Evolutionary conservation across 2,329 filamentous ascomycete genomes (phyloP).

Genomic region (Ophiostoma perfectum): DNA sequence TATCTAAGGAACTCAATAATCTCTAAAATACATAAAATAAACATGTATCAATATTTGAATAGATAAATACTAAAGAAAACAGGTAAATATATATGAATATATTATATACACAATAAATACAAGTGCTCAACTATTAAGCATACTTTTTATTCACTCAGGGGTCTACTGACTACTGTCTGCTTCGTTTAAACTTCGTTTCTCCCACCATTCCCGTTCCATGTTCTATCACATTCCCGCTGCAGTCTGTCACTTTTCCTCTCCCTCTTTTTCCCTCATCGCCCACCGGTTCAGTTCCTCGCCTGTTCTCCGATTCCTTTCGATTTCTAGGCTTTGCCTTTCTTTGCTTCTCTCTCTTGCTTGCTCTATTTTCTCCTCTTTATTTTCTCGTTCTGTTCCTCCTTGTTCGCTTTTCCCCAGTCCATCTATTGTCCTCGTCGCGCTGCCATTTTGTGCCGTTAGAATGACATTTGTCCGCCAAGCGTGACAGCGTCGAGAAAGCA

Average conservation of each 20-base stretch:
- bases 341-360: not conserved
- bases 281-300: constrained; percentile 5
- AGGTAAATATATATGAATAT: not conserved
- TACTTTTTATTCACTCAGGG: no score
- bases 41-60: no score
- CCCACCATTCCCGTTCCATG: not conserved
- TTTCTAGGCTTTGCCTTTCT: not conserved
- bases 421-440: no score
- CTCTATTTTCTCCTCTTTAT: not conserved
- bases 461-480: not conserved
- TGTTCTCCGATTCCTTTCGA: not conserved
- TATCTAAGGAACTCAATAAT: no score
- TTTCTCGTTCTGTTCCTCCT: not conserved
- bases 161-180: no score
- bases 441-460: no score
- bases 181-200: not conserved
- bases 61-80: not conserved
- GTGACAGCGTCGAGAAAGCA: not conserved
- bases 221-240: constrained; percentile 17
- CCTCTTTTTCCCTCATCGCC: constrained; percentile 3
- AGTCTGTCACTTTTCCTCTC: constrained; percentile 17
- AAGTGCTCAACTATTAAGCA: no score
- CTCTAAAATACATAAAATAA: no score
- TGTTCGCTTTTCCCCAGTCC: not conserved
- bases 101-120: no score